Base-by-base conservation (phyloP, 192 early-diverging fungal genomes). In the Coemansia umbellata region DNA sequence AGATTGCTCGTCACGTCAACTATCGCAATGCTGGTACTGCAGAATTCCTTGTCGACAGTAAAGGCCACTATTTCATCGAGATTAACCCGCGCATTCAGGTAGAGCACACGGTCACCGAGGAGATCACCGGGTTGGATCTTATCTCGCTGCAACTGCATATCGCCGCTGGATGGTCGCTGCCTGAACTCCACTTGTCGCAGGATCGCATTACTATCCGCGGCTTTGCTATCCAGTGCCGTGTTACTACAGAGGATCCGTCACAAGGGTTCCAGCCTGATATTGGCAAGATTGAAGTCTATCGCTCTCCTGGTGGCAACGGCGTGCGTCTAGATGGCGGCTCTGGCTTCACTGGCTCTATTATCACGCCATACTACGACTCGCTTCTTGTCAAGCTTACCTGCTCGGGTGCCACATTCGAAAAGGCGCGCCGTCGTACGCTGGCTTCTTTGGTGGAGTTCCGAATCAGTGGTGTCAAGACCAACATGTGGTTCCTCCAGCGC, bases 1-100 rank as follows among this genome's bases (percentile, higher is more conserved):
- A 90, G 77, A 81, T 98, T 51, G 93, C 94, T 31, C 84, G 88
- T 56, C 74, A 79, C 49, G 89, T 90, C 50, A 85, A 86, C 58
- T 98, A 98, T 81, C 81, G 87, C 69, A 96, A 94, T 69, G 95
- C 95, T 17, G 95, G 95, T 51, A 98, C 95, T 0, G 95, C 90
- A 30, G 95, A 98, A 68, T 98, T 96, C 80, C 82, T 98, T 53
- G 91, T 95, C 1, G 94, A 96, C 64, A 55, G 70, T 41, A 80
- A 92, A 50, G 85, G 88, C 60, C 86, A 94, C 79, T 98, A 96
- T 83, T 98, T 98, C 56, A 94, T 98, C 50, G 95, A 98, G 78
- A 91, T 96, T 61, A 96, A 98, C 69, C 93, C 95, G 41, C 85
- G 95, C 74, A 90, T 98, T 50, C 95, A 98, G 77, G 95, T 98